Evolutionary conservation across 2,329 filamentous ascomycete genomes (phyloP).

Genomic region (Fusarium secorum): DNA sequence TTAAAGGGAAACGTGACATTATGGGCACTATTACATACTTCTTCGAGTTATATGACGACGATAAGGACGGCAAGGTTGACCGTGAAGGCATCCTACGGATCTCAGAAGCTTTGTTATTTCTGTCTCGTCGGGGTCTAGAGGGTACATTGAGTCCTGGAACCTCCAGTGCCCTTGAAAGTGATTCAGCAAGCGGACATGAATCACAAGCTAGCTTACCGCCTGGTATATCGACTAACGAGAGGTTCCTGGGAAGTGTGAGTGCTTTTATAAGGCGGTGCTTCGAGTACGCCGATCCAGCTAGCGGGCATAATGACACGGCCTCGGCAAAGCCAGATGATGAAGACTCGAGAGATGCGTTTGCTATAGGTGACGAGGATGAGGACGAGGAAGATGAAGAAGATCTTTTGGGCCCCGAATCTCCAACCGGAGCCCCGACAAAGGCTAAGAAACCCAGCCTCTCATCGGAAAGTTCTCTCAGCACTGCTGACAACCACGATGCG

Average conservation of each 20-base stretch:
- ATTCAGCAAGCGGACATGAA: conserved; percentile 42
- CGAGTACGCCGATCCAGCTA: conserved; percentile 92
- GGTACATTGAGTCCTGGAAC: conserved; percentile 73
- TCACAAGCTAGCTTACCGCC: conserved; percentile 51
- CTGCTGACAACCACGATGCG: conserved; percentile 20
- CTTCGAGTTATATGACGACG: conserved; percentile 96
- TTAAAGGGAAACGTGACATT: conserved; percentile 94
- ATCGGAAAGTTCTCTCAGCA: conserved; percentile 44
- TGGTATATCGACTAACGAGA: conserved; percentile 77
- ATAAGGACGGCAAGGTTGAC: conserved; percentile 88
- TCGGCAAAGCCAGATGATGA: conserved; percentile 33
- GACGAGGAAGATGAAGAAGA: conserved; percentile 74
- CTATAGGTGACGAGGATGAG: conserved; percentile 80
- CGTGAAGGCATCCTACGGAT: conserved; percentile 94
- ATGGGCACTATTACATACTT: conserved; percentile 99
- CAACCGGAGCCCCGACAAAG: conserved; percentile 52
- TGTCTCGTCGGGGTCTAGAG: conserved; percentile 87
- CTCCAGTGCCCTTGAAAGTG: conserved; percentile 61
- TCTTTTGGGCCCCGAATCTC: conserved; percentile 66
- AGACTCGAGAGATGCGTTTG: conserved; percentile 63
- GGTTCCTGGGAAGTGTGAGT: conserved; percentile 90
- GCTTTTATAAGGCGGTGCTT: conserved; percentile 97
- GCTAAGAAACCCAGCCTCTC: conserved; percentile 54
- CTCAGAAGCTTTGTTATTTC: conserved; percentile 90
- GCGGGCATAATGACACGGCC: conserved; percentile 57